Evolutionary conservation across 176 grass and related monocot genomes (phyloP).

Genomic region (Saccharum officinarum): DNA sequence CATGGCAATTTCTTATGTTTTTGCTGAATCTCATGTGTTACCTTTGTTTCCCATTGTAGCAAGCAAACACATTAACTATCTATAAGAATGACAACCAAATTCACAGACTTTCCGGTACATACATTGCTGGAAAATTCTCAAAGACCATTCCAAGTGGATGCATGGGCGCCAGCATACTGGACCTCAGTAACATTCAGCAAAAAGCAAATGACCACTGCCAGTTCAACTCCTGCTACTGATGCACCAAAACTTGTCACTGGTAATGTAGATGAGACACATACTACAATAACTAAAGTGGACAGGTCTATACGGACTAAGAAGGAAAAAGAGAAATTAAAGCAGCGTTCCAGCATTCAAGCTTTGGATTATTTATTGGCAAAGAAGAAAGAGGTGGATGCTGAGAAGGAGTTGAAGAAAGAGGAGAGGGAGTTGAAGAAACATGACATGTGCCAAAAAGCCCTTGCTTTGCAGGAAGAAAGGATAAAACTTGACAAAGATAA

Average conservation of each 20-base stretch:
- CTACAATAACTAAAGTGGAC: too few relatives aligned
- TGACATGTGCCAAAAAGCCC: background rate
- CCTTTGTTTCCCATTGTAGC: too few relatives aligned
- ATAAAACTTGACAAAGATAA: background rate
- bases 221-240: background rate
- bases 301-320: background rate
- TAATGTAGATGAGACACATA: too few relatives aligned
- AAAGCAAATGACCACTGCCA: background rate
- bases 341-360: too few relatives aligned
- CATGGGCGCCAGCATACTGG: too few relatives aligned
- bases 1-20: too few relatives aligned
- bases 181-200: background rate
- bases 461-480: background rate
- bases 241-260: background rate
- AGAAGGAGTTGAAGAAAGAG: too few relatives aligned
- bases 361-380: background rate
- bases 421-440: background rate
- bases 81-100: too few relatives aligned
- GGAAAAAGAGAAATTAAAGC: too few relatives aligned
- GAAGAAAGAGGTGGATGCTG: background rate
- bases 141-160: background rate
- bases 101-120: too few relatives aligned
- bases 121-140: conserved; percentile 1
- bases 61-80: too few relatives aligned
- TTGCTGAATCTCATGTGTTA: too few relatives aligned